A percentile compares a stretch with the other conserved stretches of the same genome.
Evolutionary conservation across 2,329 filamentous ascomycete species (phyloP).

Genomic region (Pseudopyrenochaeta lycopersici): DNA sequence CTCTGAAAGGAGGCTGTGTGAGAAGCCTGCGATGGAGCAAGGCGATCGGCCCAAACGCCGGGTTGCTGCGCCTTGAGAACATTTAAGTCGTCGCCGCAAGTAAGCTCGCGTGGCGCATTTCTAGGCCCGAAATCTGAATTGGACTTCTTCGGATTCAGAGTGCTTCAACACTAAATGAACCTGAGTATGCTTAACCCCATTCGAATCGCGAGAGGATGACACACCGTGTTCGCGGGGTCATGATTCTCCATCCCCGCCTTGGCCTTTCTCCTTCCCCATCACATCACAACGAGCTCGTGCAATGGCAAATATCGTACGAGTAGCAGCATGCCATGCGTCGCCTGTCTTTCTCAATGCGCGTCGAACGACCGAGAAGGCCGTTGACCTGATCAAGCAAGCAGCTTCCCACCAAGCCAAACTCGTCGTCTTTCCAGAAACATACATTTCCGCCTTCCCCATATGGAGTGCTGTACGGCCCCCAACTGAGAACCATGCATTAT

Average conservation of each 20-base stretch:
- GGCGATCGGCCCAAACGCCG: background rate
- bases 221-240: too few species aligned
- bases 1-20: background rate
- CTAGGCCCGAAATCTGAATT: too few species aligned
- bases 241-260: background rate
- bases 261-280: background rate
- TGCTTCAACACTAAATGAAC: too few species aligned
- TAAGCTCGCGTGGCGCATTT: too few species aligned
- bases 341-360: slow-evolving; percentile 60
- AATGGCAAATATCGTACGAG: slow-evolving; percentile 26
- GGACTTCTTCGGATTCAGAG: too few species aligned
- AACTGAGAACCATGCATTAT: slow-evolving; percentile 61
- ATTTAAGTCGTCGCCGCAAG: too few species aligned
- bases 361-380: slow-evolving; percentile 58
- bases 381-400: slow-evolving; percentile 57
- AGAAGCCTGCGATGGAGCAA: background rate
- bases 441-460: slow-evolving; percentile 63
- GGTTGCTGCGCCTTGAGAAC: too few species aligned
- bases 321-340: slow-evolving; percentile 40
- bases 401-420: slow-evolving; percentile 57
- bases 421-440: slow-evolving; percentile 64
- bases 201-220: too few species aligned
- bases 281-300: background rate
- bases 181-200: too few species aligned
- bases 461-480: slow-evolving; percentile 61